Conservation (phyloP, 139 green algal species). For the Coelastrella sp. region DNA sequence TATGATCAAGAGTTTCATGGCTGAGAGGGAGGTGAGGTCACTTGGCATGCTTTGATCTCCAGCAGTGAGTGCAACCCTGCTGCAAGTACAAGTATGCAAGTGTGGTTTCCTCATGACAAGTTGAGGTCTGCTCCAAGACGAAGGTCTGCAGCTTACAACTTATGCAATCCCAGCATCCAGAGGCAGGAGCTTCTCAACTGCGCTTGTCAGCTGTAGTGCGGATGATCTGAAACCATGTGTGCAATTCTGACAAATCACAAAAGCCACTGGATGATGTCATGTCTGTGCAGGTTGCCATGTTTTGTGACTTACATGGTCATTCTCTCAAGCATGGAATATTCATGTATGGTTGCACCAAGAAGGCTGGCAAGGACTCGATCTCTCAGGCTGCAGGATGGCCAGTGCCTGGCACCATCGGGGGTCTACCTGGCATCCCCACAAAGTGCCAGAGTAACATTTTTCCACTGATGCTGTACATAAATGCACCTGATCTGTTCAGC, state of each 20-base stretch:
- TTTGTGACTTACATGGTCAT: constrained; percentile 86
- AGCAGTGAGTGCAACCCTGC: too few species aligned
- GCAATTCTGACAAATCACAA: too few species aligned
- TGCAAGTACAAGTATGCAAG: neutral
- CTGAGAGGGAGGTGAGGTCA: constrained; percentile 69
- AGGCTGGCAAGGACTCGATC: constrained; percentile 43
- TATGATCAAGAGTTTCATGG: constrained; percentile 62
- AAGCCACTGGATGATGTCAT: too few species aligned
- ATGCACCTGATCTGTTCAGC: constrained; percentile 71
- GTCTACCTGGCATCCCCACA: constrained; percentile 18
- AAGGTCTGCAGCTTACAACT: too few species aligned
- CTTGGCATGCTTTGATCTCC: too few species aligned
- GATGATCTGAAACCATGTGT: too few species aligned
- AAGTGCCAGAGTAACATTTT: constrained; percentile 61
- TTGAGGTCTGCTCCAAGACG: too few species aligned
- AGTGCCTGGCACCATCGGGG: constrained; percentile 47
- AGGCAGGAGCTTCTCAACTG: too few species aligned
- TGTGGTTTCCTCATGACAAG: too few species aligned
- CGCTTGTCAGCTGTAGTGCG: too few species aligned
- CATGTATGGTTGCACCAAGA: constrained; percentile 81
- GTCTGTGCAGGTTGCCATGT: constrained; percentile 65
- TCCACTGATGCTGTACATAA: constrained; percentile 69
- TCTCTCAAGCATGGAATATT: constrained; percentile 77
- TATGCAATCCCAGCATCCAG: too few species aligned
- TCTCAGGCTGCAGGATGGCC: constrained; percentile 49